phyloP scores from a whole-genome alignment of 495 filamentous ascomycete genomes.

The Durotheca rogersii region DNA sequence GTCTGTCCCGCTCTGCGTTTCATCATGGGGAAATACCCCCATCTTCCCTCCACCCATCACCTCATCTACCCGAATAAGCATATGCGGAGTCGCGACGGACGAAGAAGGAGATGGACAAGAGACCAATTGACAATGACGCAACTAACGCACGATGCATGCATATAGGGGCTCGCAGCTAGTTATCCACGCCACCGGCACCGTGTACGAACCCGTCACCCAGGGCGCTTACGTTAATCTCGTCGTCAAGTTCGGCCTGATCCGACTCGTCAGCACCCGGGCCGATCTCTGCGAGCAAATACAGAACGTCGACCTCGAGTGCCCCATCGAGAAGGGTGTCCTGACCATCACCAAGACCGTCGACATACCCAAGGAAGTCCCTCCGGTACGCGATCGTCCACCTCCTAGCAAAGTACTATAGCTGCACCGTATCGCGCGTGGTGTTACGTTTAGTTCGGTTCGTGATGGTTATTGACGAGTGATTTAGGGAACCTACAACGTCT shows the following conservation, averaged over 20 bases:
- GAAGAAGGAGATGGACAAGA: too few relatives aligned
- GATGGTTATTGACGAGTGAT: slow-evolving; percentile 2
- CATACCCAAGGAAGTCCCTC: slow-evolving; percentile 83
- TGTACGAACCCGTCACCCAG: slow-evolving; percentile 66
- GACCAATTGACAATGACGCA: too few relatives aligned
- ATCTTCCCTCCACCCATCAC: too few relatives aligned
- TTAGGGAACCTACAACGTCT: slow-evolving; percentile 86
- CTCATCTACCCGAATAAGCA: too few relatives aligned
- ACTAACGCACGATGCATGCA: slow-evolving; percentile 17
- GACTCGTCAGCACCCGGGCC: slow-evolving; percentile 71
- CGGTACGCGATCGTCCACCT: slow-evolving; percentile 60
- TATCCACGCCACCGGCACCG: slow-evolving; percentile 73
- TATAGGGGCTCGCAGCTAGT: slow-evolving; percentile 73
- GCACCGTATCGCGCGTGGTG: too few relatives aligned
- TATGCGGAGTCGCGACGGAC: too few relatives aligned
- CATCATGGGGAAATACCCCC: too few relatives aligned
- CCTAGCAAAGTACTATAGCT: background rate
- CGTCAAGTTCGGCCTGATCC: slow-evolving; percentile 94
- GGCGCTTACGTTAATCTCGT: slow-evolving; percentile 77
- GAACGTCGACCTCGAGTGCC: slow-evolving; percentile 87
- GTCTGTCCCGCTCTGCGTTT: too few relatives aligned
- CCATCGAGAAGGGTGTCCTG: slow-evolving; percentile 73
- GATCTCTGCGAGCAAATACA: slow-evolving; percentile 85
- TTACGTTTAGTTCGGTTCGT: background rate
- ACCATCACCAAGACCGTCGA: slow-evolving; percentile 76